Evolutionary conservation across 306 rosid genomes (phyloP), one percentile per base, ranked within the genome.

Genomic region (Fragaria nilgerrensis): DNA sequence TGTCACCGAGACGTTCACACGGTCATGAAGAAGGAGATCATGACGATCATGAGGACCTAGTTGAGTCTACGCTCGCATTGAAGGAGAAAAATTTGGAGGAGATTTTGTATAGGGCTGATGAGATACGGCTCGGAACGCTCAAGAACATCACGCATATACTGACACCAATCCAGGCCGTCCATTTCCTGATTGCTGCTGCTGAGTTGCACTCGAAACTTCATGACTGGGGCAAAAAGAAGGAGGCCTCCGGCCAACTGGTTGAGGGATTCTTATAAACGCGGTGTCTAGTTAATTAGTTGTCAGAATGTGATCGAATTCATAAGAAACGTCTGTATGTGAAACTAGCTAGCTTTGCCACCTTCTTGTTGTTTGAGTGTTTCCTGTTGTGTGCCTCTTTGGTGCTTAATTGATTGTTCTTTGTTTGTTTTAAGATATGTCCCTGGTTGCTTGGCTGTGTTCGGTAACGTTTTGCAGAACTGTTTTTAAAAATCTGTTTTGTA

Each of bases 131-230:
- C 19, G 68, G 50, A 73, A 90, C 91, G 1, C 55, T 90, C 29
- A 77, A 83, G 39, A 77, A 6, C 0, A 67, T 88, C 36, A 69
- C 20, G 17, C 49, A 44, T 14, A 58, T 90, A 27, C 58, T 92
- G 43, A 84, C 78, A 36, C 84, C 81, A 66, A 58, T 72, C 20
- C 91, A 88, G 65, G 86, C 82, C 2, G 75, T 85, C 3, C 87
- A 92, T 25, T 88, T 88, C 83, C 73, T 90, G 58, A 90, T 90
- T 79, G 86, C 89, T 22, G 90, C 93, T 61, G 90, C 89, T 5
- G 96, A 87, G 74, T 61, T 87, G 68, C 90, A 87, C 65, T 56
- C 81, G 77, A 85, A 88, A 85, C 3, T 90, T 7, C 96, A 90
- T 73, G 90, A 90, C 0, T 88, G 93, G 97, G 91, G 93, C 1